phyloP scores from a whole-genome alignment of 2,329 filamentous ascomycete genomes.

The Arthroderma uncinatum region DNA sequence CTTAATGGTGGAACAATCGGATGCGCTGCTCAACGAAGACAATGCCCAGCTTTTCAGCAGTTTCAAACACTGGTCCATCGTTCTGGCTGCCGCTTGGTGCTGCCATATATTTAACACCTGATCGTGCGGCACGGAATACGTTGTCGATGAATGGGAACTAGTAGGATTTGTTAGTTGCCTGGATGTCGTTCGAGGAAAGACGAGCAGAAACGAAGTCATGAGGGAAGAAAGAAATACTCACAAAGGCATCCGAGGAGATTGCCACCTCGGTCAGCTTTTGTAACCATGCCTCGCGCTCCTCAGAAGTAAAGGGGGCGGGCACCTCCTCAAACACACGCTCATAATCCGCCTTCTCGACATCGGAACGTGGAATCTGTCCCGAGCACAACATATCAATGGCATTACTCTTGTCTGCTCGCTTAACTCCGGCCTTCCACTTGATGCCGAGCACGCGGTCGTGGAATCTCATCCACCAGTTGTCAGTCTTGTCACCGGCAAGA shows the following conservation, averaged over 20 bases:
- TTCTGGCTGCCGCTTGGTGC: slow-evolving; percentile 67
- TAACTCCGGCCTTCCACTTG: slow-evolving; percentile 95
- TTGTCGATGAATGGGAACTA: slow-evolving; percentile 98
- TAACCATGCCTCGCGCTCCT: slow-evolving; percentile 81
- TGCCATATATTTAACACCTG: slow-evolving; percentile 90
- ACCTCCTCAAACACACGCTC: slow-evolving; percentile 85
- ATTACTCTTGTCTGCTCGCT: slow-evolving; percentile 95
- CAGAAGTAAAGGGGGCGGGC: slow-evolving; percentile 65
- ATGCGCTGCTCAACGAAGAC: slow-evolving; percentile 93
- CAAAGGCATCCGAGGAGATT: slow-evolving; percentile 89
- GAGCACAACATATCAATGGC: slow-evolving; percentile 92
- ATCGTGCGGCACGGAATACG: slow-evolving; percentile 78
- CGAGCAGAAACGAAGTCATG: neutral
- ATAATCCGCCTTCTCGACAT: slow-evolving; percentile 74
- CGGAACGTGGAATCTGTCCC: slow-evolving; percentile 72
- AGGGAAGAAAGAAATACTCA: slow-evolving; percentile 40
- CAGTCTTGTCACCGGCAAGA: slow-evolving; percentile 92
- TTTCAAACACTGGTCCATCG: slow-evolving; percentile 51
- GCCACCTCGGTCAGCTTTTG: slow-evolving; percentile 63
- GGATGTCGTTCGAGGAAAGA: neutral
- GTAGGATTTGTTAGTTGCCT: neutral
- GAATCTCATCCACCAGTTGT: slow-evolving; percentile 99
- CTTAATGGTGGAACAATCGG: slow-evolving; percentile 87
- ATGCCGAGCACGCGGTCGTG: slow-evolving; percentile 76
- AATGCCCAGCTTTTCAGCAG: slow-evolving; percentile 82